Evolutionary conservation across 108 stramenopile genomes (phyloP).

Genomic region (Cyclotella cryptica): DNA sequence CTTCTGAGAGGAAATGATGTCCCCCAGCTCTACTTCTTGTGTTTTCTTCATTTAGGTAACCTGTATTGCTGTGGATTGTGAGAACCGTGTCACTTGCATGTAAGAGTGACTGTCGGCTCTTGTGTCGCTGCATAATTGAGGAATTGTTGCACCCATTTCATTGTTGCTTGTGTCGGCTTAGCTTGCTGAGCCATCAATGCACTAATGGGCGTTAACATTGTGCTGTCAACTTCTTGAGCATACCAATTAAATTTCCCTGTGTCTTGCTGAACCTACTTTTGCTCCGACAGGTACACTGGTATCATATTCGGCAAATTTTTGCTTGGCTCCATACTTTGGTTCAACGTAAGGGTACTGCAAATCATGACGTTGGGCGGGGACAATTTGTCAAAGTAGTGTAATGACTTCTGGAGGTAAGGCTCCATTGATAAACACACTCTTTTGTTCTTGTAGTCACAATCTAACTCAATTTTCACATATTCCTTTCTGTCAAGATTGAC

Average conservation of each 20-base stretch:
- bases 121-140: conserved; percentile 43
- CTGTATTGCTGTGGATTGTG: conserved; percentile 8
- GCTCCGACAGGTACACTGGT: conserved; percentile 28
- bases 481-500: conserved; percentile 44
- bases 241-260: conserved; percentile 51
- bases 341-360: conserved; percentile 31
- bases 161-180: conserved; percentile 21
- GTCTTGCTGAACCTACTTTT: conserved; percentile 48
- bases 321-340: conserved; percentile 54
- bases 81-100: conserved; percentile 44
- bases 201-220: conserved; percentile 1
- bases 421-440: conserved; percentile 2
- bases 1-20: conserved; percentile 27
- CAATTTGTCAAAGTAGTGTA: not conserved
- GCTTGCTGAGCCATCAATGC: not conserved
- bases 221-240: conserved; percentile 39
- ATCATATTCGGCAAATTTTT: conserved; percentile 35
- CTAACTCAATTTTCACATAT: conserved; percentile 18
- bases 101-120: conserved; percentile 43
- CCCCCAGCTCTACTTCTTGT: conserved; percentile 45
- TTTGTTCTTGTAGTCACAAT: conserved; percentile 6
- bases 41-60: conserved; percentile 13
- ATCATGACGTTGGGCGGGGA: conserved; percentile 40
- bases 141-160: conserved; percentile 31
- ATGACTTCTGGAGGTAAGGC: not conserved